Evolutionary conservation across 2,329 filamentous ascomycete genomes (phyloP), one percentile per base, ranked within the genome.

Genomic region (Alternaria arbusti): DNA sequence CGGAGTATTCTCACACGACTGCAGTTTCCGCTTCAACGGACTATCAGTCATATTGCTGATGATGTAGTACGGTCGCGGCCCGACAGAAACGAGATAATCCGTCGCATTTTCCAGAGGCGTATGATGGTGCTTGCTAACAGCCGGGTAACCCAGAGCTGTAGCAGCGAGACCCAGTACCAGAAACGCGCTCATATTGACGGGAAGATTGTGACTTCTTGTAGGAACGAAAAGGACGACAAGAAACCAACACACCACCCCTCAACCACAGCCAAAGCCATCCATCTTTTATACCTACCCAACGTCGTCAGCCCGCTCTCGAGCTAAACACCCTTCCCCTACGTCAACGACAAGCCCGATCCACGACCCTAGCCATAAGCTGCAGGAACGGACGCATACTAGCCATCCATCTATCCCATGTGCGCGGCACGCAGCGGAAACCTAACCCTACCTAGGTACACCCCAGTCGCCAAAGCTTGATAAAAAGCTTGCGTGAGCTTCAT

Each of bases 21-120:
- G 76, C 6, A 91, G 85, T 78, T 86, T 84, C 57, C 82, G 75
- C 82, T 90, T 91, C 65, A 91, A 81, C 10, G 83, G 81, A 11
- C 87, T 82, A 3, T 86, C 84, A 30, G 86, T 86, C 87, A 91
- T 89, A 70, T 88, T 83, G 70, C 88, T 82, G 67, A 91, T 80
- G 7, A 91, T 84, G 77, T 86, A 91, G 78, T 87, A 89, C 0
- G 89, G 89, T 10, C 89, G 85, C 2, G 88, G 87, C 7, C 88
- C 89, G 5, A 90, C 81, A 55, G 89, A 85, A 63, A 90, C 84
- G 65, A 70, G 68, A 23, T 69, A 70, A 6, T 51, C 49, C 3
- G 28, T 36, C 1, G 9, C 49, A 51, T 51, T 51, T 13, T 51
- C 49, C 3, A 51, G 49, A 51, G 49, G 9, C 3, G 44, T 44